phyloP scores from a whole-genome alignment of 352 stramenopile genomes.

The Globisporangium abappressorium region DNA sequence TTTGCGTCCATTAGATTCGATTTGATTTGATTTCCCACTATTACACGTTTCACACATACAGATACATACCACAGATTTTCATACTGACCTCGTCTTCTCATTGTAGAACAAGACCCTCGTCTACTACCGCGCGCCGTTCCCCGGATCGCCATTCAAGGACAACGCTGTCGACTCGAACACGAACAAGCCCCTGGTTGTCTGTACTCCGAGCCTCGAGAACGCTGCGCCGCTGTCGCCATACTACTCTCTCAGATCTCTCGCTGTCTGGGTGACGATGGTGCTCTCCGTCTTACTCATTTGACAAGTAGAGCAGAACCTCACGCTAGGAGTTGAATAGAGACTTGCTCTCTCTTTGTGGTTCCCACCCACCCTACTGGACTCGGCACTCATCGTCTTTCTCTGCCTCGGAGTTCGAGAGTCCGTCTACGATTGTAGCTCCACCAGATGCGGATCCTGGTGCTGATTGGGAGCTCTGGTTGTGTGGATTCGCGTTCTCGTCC shows the following conservation, averaged over 20 bases:
- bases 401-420: conserved; percentile 34
- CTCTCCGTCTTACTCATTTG: conserved; percentile 10
- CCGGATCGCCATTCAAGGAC: conserved; percentile 76
- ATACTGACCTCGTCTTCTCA: not conserved
- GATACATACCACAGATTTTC: conserved; percentile 1
- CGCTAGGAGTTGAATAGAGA: not conserved
- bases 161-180: conserved; percentile 69
- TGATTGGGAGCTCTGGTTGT: conserved; percentile 19
- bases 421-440: conserved; percentile 16
- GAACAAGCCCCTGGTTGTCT: conserved; percentile 71
- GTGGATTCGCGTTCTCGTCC: conserved; percentile 32
- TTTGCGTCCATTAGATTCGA: conserved; percentile 1
- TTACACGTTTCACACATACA: conserved; percentile 9
- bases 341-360: not conserved
- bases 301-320: not conserved
- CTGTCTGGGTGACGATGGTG: not conserved
- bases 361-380: conserved; percentile 40
- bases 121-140: conserved; percentile 78
- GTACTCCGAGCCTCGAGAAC: conserved; percentile 82
- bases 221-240: conserved; percentile 2
- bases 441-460: not conserved
- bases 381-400: conserved; percentile 65
- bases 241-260: not conserved
- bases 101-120: conserved; percentile 60
- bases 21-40: not conserved